phyloP scores from a whole-genome alignment of 169 alveolate genomes.

The Plasmodium knowlesi region DNA sequence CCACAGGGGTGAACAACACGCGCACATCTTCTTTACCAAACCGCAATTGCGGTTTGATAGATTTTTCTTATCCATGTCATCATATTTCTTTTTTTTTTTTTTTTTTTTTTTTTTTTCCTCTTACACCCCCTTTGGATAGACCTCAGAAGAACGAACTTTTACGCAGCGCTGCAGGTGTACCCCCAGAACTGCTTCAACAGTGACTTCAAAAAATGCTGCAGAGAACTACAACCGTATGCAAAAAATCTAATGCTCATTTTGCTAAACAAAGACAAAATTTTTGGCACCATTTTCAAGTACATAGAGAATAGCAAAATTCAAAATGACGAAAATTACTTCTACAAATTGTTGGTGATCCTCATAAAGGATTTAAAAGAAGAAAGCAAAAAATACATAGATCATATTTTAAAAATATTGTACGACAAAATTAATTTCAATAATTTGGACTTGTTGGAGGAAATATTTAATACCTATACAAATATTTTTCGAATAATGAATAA shows the following conservation, averaged over 20 bases:
- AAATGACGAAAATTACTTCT: conserved; percentile 63
- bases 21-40: background rate
- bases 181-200: conserved; percentile 46
- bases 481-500: conserved; percentile 71
- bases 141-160: conserved; percentile 42
- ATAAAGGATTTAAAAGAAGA: conserved; percentile 73
- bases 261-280: conserved; percentile 58
- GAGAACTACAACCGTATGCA: conserved; percentile 21
- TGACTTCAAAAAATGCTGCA: conserved; percentile 63
- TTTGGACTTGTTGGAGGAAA: conserved; percentile 66
- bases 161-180: conserved; percentile 28
- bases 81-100: background rate
- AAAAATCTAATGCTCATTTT: conserved; percentile 59
- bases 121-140: conserved; percentile 3
- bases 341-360: conserved; percentile 40
- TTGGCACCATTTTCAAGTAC: conserved; percentile 44
- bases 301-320: conserved; percentile 45
- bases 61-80: background rate
- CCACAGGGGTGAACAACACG: background rate
- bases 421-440: conserved; percentile 55
- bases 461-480: conserved; percentile 68
- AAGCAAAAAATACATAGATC: conserved; percentile 45
- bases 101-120: background rate
- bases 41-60: background rate
- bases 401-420: conserved; percentile 53